Evolutionary conservation across 1,284 basidiomycete genomes (phyloP).

Genomic region (Papiliotrema nemorosa): DNA sequence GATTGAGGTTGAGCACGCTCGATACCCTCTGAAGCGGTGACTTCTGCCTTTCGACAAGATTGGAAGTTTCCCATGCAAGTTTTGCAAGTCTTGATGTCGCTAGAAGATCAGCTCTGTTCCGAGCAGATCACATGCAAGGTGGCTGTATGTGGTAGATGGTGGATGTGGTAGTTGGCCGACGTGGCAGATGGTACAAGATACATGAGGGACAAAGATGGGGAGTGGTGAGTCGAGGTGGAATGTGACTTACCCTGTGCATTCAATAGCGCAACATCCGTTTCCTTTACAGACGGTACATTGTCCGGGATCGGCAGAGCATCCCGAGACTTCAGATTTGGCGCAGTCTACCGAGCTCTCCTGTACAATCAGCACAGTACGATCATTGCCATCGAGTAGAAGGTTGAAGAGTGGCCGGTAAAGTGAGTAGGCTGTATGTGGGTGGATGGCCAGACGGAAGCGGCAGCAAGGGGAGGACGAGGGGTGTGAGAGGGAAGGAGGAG

Average conservation of each 20-base stretch:
- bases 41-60: slow-evolving; percentile 36
- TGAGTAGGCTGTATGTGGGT: background rate
- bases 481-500: background rate
- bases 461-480: background rate
- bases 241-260: slow-evolving; percentile 43
- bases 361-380: slow-evolving; percentile 1
- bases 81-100: slow-evolving; percentile 41
- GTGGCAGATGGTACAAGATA: background rate
- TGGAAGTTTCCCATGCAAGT: slow-evolving; percentile 39
- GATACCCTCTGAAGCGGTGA: slow-evolving; percentile 38
- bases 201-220: background rate
- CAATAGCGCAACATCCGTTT: slow-evolving; percentile 38
- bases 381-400: no score
- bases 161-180: background rate
- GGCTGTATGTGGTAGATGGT: background rate
- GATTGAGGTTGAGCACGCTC: slow-evolving; percentile 34
- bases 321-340: slow-evolving; percentile 39
- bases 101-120: slow-evolving; percentile 14
- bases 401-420: background rate
- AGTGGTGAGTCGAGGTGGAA: background rate
- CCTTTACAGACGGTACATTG: slow-evolving; percentile 39
- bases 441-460: background rate
- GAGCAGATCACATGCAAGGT: no score
- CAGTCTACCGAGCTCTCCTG: slow-evolving; percentile 27
- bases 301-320: slow-evolving; percentile 40